These are phyloP conservation scores for Chlamydomonas incerta DNA, from an alignment of 139 green algal species.

Conservation along the genomic window DNA sequence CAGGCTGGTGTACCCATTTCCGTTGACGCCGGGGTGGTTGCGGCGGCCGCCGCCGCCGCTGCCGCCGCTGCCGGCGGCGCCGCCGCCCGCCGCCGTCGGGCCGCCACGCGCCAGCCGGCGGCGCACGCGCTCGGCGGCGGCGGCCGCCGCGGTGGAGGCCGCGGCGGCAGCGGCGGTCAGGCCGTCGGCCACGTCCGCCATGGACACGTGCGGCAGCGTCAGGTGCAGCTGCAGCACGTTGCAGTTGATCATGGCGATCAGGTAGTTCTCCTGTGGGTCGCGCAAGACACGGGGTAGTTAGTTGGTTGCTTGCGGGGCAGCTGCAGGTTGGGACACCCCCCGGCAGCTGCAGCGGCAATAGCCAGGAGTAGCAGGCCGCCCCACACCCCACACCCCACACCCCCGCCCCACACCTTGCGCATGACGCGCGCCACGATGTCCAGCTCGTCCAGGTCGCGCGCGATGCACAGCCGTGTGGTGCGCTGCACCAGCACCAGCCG, in stretches of 20 bases:
- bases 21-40: too few relatives aligned
- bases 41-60: background rate
- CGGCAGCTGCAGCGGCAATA: too few relatives aligned
- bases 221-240: constrained; percentile 80
- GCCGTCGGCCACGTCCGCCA: constrained; percentile 29
- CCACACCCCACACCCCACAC: background rate
- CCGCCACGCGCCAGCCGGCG: too few relatives aligned
- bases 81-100: background rate
- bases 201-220: constrained; percentile 42
- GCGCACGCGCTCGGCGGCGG: too few relatives aligned
- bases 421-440: constrained; percentile 94
- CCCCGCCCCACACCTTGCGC: constrained; percentile 69
- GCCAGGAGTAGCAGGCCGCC: too few relatives aligned
- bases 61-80: background rate
- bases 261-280: constrained; percentile 90
- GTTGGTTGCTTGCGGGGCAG: background rate
- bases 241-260: constrained; percentile 91
- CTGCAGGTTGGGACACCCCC: too few relatives aligned
- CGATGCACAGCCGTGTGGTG: constrained; percentile 80
- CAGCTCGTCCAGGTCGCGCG: constrained; percentile 86
- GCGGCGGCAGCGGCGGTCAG: constrained; percentile 6
- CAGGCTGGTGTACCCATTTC: background rate
- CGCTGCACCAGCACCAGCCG: constrained; percentile 88
- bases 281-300: too few relatives aligned
- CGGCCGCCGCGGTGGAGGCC: too few relatives aligned